Evolutionary conservation across 148 eudicot species (phyloP), one percentile per base, ranked within the genome.

Genomic region (Cornus kousa): DNA sequence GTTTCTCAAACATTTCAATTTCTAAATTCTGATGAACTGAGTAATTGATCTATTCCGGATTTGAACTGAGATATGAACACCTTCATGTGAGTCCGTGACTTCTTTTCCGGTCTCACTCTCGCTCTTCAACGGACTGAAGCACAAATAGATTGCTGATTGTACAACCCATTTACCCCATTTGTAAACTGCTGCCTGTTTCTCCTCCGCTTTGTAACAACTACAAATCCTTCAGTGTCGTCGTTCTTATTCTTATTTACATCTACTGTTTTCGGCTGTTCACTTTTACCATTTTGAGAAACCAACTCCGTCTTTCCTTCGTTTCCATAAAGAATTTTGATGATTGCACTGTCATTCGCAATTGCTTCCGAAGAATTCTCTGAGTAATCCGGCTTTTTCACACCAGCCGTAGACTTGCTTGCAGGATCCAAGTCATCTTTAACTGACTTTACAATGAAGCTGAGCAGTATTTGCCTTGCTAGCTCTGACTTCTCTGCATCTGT

Each of bases 401-500:
- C 77, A 35, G 11, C 80, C 55, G 78, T 60, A 70, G 91, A 77
- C 77, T 86, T 87, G 7, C 74, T 71, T 19, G 76, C 77, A 9
- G 83, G 66, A 53, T 90, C 91, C 35, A 89, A 80, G 81, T 80
- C 86, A 73, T 87, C 84, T 81, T 91, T 90, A 62, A 92, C 98
- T 0, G 99, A 97, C 79, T 91, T 97, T 68, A 97, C 91, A 40
- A 97, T 94, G 80, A 97, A 97, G 80, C 99, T 94, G 35, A 94
- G 93, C 71, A 94, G 91, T 72, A 97, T 92, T 79, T 97, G 99
- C 88, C 94, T 97, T 14, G 98, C 99, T 50, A 97, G 80, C 91
- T 97, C 97, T 24, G 91, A 91, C 79, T 87, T 97, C 83, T 97
- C 97, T 8, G 91, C 87, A 43, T 91, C 91, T 60, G 95, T 82